Base-by-base conservation (phyloP, 2,329 filamentous ascomycete species). In the Beauveria sp. region DNA sequence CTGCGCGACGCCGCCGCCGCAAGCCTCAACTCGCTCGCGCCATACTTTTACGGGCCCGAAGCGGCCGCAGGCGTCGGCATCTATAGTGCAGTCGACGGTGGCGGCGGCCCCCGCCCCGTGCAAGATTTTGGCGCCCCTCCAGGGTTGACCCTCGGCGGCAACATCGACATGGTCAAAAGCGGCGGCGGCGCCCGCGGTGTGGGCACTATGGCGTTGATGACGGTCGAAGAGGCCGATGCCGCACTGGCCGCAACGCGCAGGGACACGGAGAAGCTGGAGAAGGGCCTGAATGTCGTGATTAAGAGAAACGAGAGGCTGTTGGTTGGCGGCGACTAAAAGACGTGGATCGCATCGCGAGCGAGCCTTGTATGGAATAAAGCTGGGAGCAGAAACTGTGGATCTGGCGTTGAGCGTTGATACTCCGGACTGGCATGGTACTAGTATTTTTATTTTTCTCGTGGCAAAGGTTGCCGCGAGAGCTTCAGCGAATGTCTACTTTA, bases 251-350 rank as follows among this genome's bases (percentile, higher is more conserved):
- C 78, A 43, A 80, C 82, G 30, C 77, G 79, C 55, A 84, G 81
- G 69, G 85, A 88, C 70, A 81, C 82, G 7, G 84, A 87, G 64
- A 81, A 77, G 67, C 70, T 86, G 34, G 85, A 88, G 73, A 87
- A 85, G 76, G 81, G 76, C 50, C 71, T 88, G 60, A 83, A 83
- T 69, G 76, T 79, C 48, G 69, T 86, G 22, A 79, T 88, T 60
- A 83, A 81, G 73, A 82, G 80, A 70, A 89, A 88, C 68, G 74
- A 79, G 61, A 76, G 80, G 55, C 66, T 87, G 47, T 67, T 86
- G 37, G 66, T 82, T 3, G 76, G 76, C 34, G 30, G 22, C 26
- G 63, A 66, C n/a, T 55, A 61, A 34, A 26, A 5, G 14, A 5
- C 37, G 43, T 47, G 28, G 22, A 10, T 47, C 2, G 10, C 26